A percentile compares a stretch with the other conserved stretches of the same genome.
phyloP scores from a whole-genome alignment of 2,329 filamentous ascomycete genomes.

The Sarocladium brachiariae region DNA sequence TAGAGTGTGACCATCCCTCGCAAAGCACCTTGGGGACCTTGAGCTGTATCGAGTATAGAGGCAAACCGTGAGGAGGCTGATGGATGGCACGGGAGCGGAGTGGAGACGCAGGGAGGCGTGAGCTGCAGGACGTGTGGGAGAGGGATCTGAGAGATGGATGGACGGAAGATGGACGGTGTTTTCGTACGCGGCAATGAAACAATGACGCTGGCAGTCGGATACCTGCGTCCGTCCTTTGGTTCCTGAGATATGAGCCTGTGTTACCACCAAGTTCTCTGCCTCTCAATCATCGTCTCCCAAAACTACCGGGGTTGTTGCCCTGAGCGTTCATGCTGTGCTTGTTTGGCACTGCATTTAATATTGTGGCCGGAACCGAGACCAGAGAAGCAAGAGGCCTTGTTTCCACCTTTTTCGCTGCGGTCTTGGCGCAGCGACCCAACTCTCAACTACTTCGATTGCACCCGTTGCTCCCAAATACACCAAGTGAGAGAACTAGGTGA shows the following conservation, averaged over 20 bases:
- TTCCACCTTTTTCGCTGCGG: neutral
- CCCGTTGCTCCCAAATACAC: neutral
- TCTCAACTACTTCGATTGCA: neutral
- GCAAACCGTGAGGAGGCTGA: neutral
- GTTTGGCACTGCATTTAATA: neutral
- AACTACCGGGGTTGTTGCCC: neutral
- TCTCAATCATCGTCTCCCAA: neutral
- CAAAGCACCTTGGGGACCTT: neutral
- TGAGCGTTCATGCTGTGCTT: neutral
- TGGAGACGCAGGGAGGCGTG: constrained; percentile 5
- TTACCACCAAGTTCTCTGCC: neutral
- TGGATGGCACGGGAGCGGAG: neutral
- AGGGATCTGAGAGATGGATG: neutral
- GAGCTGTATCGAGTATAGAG: constrained; percentile 2
- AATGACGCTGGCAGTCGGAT: constrained; percentile 5
- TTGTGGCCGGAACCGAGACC: constrained; percentile 7
- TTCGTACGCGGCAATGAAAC: constrained; percentile 6
- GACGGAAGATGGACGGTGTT: neutral
- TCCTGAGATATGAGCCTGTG: constrained; percentile 9
- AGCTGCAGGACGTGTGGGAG: neutral
- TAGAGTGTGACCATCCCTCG: neutral
- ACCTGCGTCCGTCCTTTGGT: neutral
- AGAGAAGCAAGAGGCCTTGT: neutral
- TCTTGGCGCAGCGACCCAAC: neutral
- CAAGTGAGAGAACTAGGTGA: neutral